These are phyloP conservation scores for Monilinia polystroma DNA, from an alignment of 2,329 filamentous ascomycete species.

Conservation along the genomic window DNA sequence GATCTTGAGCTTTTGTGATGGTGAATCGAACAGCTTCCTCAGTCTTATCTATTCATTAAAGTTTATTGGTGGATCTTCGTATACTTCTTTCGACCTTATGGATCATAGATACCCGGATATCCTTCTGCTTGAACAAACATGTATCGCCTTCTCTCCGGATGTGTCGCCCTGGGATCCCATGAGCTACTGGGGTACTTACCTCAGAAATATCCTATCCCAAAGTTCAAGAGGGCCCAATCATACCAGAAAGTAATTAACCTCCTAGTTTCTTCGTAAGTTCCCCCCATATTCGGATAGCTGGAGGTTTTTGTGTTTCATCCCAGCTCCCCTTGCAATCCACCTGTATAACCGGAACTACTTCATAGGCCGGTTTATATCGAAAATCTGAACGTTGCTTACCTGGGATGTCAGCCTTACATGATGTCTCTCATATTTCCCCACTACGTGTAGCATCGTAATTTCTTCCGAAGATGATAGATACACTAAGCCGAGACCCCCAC, in stretches of 20 bases:
- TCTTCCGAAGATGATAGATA: slow-evolving; percentile 7
- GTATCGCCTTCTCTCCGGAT: neutral
- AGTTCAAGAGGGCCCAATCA: neutral
- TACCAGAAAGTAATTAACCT: neutral
- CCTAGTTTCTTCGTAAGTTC: neutral
- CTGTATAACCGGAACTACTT: neutral
- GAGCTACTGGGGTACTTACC: neutral
- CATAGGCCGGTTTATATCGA: neutral
- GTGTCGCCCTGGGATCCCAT: neutral
- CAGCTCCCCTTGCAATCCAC: neutral
- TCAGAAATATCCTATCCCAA: neutral
- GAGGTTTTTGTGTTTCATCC: slow-evolving; percentile 2
- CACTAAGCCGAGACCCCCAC: neutral
- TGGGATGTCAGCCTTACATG: neutral
- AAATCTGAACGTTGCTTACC: neutral
- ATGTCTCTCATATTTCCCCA: neutral
- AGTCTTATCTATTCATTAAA: neutral
- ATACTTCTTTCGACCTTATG: neutral
- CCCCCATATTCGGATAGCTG: slow-evolving; percentile 16
- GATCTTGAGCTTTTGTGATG: neutral
- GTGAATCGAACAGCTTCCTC: neutral
- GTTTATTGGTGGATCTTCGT: neutral
- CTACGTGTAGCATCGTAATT: neutral
- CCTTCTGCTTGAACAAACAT: neutral
- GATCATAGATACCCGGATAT: neutral